phyloP scores from a whole-genome alignment of 2,329 filamentous ascomycete species.

The Cladosporium colombiae region DNA sequence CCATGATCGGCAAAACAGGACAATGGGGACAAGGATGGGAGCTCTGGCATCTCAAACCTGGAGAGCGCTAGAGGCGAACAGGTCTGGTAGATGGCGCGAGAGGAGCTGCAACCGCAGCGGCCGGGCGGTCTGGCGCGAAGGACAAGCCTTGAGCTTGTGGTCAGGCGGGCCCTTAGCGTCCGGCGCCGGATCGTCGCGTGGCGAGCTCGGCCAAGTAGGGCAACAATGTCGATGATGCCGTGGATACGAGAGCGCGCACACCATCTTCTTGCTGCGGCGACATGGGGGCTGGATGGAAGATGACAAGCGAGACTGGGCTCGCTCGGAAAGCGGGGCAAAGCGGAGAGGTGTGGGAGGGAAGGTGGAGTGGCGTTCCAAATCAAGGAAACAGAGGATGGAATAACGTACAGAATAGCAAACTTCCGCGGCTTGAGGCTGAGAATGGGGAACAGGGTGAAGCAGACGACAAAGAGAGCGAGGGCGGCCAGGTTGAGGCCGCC shows the following conservation, averaged over 20 bases:
- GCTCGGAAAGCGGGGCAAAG: slow-evolving; percentile 14
- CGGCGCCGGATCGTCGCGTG: slow-evolving; percentile 31
- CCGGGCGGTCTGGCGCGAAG: slow-evolving; percentile 19
- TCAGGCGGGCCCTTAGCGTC: slow-evolving; percentile 37
- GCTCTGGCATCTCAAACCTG: slow-evolving; percentile 18
- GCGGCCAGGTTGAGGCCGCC: slow-evolving; percentile 86
- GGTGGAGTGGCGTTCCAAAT: slow-evolving; percentile 6
- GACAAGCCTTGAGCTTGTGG: slow-evolving; percentile 33
- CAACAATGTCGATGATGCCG: slow-evolving; percentile 19
- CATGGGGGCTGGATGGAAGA: slow-evolving; percentile 13
- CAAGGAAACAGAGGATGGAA: slow-evolving; percentile 23
- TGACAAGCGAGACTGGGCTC: slow-evolving; percentile 14
- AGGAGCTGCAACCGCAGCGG: slow-evolving; percentile 14
- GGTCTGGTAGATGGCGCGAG: slow-evolving; percentile 13
- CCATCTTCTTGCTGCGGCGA: slow-evolving; percentile 18
- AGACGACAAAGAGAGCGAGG: slow-evolving; percentile 87
- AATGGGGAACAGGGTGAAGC: slow-evolving; percentile 85
- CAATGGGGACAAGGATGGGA: slow-evolving; percentile 16
- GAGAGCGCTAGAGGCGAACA: slow-evolving; percentile 16
- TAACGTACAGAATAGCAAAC: slow-evolving; percentile 93
- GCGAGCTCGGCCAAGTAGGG: slow-evolving; percentile 21
- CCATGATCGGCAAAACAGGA: slow-evolving; percentile 18
- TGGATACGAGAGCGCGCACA: slow-evolving; percentile 20
- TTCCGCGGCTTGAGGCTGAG: slow-evolving; percentile 81
- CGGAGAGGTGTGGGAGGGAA: slow-evolving; percentile 1